phyloP scores from a whole-genome alignment of 331 rosid species.

The Pyracantha coccinea region DNA sequence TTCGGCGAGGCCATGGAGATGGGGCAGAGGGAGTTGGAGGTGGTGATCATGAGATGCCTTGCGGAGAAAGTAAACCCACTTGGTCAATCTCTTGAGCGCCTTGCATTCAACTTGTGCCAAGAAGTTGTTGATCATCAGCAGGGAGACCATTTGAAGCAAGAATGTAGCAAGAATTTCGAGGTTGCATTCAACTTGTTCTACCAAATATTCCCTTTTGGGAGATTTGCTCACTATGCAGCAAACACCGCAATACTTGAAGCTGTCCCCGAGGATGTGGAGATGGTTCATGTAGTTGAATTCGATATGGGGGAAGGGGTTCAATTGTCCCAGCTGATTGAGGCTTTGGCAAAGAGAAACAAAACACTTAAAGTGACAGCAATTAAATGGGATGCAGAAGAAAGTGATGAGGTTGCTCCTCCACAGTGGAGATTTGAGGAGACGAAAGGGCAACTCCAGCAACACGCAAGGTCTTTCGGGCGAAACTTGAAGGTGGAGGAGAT shows the following conservation, averaged over 20 bases:
- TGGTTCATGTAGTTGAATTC: slow-evolving; percentile 39
- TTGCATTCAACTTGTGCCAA: slow-evolving; percentile 37
- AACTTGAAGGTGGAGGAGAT: slow-evolving; percentile 44
- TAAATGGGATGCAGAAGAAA: slow-evolving; percentile 20
- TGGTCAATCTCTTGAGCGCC: slow-evolving; percentile 40
- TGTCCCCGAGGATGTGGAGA: slow-evolving; percentile 30
- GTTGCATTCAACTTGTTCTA: slow-evolving; percentile 24
- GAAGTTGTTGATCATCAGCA: slow-evolving; percentile 7
- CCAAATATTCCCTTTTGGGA: slow-evolving; percentile 44
- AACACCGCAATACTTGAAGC: slow-evolving; percentile 45
- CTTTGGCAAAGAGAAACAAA: slow-evolving; percentile 18
- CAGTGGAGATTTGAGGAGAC: slow-evolving; percentile 35
- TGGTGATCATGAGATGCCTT: slow-evolving; percentile 28
- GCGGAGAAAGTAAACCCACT: slow-evolving; percentile 37
- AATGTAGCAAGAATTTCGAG: slow-evolving; percentile 29
- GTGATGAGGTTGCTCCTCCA: not conserved
- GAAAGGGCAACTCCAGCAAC: slow-evolving; percentile 22
- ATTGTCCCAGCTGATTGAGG: slow-evolving; percentile 41
- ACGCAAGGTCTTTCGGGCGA: slow-evolving; percentile 38
- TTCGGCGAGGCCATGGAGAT: slow-evolving; percentile 37
- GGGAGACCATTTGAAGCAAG: slow-evolving; percentile 36
- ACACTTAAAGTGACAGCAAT: slow-evolving; percentile 43
- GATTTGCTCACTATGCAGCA: slow-evolving; percentile 43
- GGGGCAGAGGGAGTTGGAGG: slow-evolving; percentile 29
- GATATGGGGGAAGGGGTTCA: slow-evolving; percentile 48